phyloP scores from a whole-genome alignment of 2,329 filamentous ascomycete genomes.

The Thermoascus crustaceus region DNA sequence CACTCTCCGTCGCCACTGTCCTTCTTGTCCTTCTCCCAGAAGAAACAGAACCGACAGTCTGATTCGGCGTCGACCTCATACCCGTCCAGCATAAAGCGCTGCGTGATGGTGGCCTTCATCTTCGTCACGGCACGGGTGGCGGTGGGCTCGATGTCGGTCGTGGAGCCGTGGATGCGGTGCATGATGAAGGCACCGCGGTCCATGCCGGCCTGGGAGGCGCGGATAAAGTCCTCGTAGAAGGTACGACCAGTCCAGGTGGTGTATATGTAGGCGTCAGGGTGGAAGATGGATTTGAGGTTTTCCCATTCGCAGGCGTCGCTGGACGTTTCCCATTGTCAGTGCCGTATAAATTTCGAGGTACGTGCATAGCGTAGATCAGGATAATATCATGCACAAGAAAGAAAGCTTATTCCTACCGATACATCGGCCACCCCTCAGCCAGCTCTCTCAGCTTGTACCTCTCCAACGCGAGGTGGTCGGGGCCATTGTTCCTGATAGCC shows the following conservation, averaged over 20 bases:
- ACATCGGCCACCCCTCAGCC: slow-evolving; percentile 44
- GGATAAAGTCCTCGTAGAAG: slow-evolving; percentile 38
- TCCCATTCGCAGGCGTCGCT: slow-evolving; percentile 47
- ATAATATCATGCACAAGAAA: too few relatives aligned
- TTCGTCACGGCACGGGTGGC: slow-evolving; percentile 39
- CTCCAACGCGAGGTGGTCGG: slow-evolving; percentile 37
- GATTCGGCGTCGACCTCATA: slow-evolving; percentile 40
- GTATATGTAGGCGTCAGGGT: slow-evolving; percentile 41
- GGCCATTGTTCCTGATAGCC: slow-evolving; percentile 42
- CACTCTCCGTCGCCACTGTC: slow-evolving; percentile 26
- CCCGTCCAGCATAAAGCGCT: slow-evolving; percentile 37
- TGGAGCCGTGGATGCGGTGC: slow-evolving; percentile 43
- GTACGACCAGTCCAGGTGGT: slow-evolving; percentile 45
- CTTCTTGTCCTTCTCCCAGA: slow-evolving; percentile 36
- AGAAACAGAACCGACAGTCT: slow-evolving; percentile 42
- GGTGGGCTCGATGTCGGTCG: slow-evolving; percentile 36
- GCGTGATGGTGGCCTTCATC: slow-evolving; percentile 46
- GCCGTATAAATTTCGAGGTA: too few relatives aligned
- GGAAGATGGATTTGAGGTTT: slow-evolving; percentile 45
- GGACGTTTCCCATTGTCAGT: too few relatives aligned
- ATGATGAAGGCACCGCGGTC: slow-evolving; percentile 48
- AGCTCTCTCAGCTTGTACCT: slow-evolving; percentile 42
- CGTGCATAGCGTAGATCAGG: too few relatives aligned
- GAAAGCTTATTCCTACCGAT: slow-evolving; percentile 33
- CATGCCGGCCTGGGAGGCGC: slow-evolving; percentile 44